Base-by-base conservation (phyloP, 768 basidiomycete species). In the Lactarius psammicola region DNA sequence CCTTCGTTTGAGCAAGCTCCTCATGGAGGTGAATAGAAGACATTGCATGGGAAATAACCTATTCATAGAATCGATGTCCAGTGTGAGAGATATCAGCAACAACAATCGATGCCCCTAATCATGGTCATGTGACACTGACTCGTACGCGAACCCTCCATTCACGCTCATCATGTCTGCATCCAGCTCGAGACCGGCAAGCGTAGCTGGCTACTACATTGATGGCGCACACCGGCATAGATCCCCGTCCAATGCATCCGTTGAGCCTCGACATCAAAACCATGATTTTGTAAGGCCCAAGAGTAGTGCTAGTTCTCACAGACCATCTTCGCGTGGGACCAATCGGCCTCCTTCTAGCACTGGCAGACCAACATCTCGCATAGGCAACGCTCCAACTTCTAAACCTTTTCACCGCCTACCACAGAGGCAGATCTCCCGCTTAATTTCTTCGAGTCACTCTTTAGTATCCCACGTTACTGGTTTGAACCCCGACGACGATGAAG, bases 401-500 rank as follows among this genome's bases (percentile, higher is more conserved):
- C 57, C 75, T n/a, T 74, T 78, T 3, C 84, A 85, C 34, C 81
- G 85, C 33, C 82, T 84, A 46, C 77, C 84, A 2, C 83, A 84
- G 18, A 75, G 79, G 53, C 81, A 82, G 54, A 69, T 77, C 4
- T 79, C 85, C 7, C 82, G 85, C 23, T 74, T 90, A 11, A 69
- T 83, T 2, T 84, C 86, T 0, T 72, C 83, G 46, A 83, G 81
- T 62, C 85, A 87, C 63, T 73, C 78, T 0, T 77, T 92, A 23
- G 85, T 83, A 61, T 76, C 76, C 10, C 85, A 87, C 49, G 68
- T 88, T 9, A 83, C 82, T 4, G 83, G 83, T 9, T 71, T 89
- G 36, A 75, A 75, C 3, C 74, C 80, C n/a, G 80, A 81, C 2
- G 64, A 60, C 0, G 77, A 80, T 18, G 80, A 75, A 1, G 80